These are phyloP conservation scores for Suillus variegatus DNA, from an alignment of 768 basidiomycete species.

Conservation along the genomic window DNA sequence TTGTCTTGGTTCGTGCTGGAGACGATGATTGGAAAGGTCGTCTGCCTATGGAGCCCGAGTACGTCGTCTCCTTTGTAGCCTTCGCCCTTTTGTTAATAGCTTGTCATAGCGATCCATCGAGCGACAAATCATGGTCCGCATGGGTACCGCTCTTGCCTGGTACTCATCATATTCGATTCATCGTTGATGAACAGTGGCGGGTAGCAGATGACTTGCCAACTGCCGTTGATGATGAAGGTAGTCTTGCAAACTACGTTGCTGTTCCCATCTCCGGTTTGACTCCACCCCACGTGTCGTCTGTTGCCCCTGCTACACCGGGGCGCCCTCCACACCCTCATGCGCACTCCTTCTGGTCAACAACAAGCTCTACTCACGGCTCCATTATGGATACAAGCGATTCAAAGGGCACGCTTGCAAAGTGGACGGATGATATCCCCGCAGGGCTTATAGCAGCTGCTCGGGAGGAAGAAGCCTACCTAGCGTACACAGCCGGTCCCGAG, in stretches of 20 bases:
- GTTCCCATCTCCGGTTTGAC: constrained; percentile 35
- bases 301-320: constrained; percentile 37
- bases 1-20: constrained; percentile 70
- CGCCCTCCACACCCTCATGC: constrained; percentile 28
- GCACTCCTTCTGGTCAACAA: constrained; percentile 47
- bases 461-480: constrained; percentile 81
- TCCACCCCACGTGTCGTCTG: constrained; percentile 33
- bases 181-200: constrained; percentile 89
- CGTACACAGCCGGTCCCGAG: constrained; percentile 31
- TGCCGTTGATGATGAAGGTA: constrained; percentile 92
- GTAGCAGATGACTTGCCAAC: constrained; percentile 79
- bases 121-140: constrained; percentile 37
- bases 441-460: constrained; percentile 78
- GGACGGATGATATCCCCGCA: constrained; percentile 80
- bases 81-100: constrained; percentile 19
- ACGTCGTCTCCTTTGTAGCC: constrained; percentile 28
- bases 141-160: constrained; percentile 72
- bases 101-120: constrained; percentile 28
- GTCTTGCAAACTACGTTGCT: constrained; percentile 91
- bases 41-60: constrained; percentile 65
- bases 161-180: constrained; percentile 92
- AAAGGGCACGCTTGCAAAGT: constrained; percentile 41
- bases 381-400: constrained; percentile 26
- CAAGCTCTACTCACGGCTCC: constrained; percentile 35
- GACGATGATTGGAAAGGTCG: constrained; percentile 78